Base-by-base conservation (phyloP, 768 basidiomycete species). In the Daedaleopsis nitida region DNA sequence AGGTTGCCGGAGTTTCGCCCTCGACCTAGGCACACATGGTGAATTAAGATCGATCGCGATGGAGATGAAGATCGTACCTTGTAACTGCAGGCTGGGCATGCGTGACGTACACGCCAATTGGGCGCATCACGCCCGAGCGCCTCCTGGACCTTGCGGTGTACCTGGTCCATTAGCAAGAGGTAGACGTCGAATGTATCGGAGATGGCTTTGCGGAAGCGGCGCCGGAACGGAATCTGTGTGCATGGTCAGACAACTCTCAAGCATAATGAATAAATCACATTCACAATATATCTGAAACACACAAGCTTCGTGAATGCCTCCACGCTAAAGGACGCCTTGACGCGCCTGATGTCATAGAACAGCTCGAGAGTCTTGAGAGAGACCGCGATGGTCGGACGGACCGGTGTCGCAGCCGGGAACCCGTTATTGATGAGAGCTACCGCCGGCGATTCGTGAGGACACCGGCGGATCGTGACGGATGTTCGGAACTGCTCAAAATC, bases 11-110 rank as follows among this genome's bases (percentile, higher is more conserved):
- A 0, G 68, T 69, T 32, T 80, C 74, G 27, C 66, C 73, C 43
- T 72, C 52, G 8, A 77, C 64, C 70, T 74, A 50, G 13, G n/a
- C n/a, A n/a, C 43, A 17, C 12, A 35, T 4, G 32, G 5, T 13
- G 11, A 49, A 48, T 2, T 13, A 12, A 49, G 6, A 9, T 17
- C 3, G 1, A 10, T 11, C 3, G 5, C 2, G 6, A 16, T 38
- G 27, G 5, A 49, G 16, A 23, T 9, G 19, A 14, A 21, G 52
- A 16, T 10, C 7, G 45, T 52, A 77, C 71, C 70, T 74, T 66
- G 52, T 79, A 77, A 17, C 58, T 58, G 60, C 80, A 80, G 0
- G 77, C 59, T 0, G 74, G 73, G 62, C 79, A 81, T 0, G 71
- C 64, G 55, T 79, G 70, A 37, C 65, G 24, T 3, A 74, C 70